phyloP scores from a whole-genome alignment of 306 rosid genomes.

The Lupinus albus region DNA sequence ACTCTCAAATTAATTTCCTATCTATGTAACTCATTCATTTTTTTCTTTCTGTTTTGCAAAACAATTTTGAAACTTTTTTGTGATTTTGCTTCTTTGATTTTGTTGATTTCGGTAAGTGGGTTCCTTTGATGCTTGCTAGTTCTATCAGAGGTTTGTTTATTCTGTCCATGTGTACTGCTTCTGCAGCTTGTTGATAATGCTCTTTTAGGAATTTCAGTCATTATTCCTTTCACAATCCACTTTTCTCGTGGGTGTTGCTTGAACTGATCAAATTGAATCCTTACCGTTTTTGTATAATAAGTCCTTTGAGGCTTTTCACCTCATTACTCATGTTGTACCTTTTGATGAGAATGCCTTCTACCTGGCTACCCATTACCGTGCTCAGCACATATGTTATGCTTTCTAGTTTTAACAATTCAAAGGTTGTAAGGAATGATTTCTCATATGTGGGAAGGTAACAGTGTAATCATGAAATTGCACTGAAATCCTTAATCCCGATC shows the following conservation, averaged over 20 bases:
- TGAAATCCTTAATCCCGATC: constrained; percentile 2
- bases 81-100: constrained; percentile 33
- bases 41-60: constrained; percentile 7
- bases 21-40: constrained; percentile 30
- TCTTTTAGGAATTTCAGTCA: too few relatives aligned
- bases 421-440: constrained; percentile 11
- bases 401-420: constrained; percentile 1
- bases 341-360: constrained; percentile 37
- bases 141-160: too few relatives aligned
- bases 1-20: background rate
- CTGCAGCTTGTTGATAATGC: too few relatives aligned
- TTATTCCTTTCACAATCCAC: too few relatives aligned
- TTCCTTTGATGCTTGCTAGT: too few relatives aligned
- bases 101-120: background rate
- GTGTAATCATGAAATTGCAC: constrained; percentile 31
- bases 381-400: constrained; percentile 29
- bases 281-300: constrained; percentile 1
- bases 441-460: constrained; percentile 5
- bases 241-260: background rate
- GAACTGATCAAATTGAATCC: constrained; percentile 29
- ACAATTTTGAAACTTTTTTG: background rate
- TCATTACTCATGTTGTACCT: constrained; percentile 22
- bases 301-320: constrained; percentile 11
- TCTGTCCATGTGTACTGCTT: too few relatives aligned
- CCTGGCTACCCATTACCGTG: constrained; percentile 14